Conservation (phyloP, 345 rosid genomes). For the Citropsis articulata region DNA sequence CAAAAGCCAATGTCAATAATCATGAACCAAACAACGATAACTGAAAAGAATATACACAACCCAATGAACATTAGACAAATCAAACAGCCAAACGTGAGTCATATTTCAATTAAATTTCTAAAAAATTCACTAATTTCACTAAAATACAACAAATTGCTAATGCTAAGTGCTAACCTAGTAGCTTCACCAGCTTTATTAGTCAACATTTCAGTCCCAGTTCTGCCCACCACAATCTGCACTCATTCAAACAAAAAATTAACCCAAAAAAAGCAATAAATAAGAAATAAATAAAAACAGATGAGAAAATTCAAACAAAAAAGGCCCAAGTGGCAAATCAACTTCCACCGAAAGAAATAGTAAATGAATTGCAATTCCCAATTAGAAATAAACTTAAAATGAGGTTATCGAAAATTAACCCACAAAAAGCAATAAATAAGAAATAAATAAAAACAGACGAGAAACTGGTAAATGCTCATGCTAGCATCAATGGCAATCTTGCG, state of each 20-base stretch:
- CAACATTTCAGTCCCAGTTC: constrained; percentile 87
- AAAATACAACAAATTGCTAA: background rate
- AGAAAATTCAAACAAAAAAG: too few species aligned
- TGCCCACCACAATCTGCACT: constrained; percentile 86
- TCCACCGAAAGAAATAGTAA: background rate
- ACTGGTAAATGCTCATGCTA: constrained; percentile 99
- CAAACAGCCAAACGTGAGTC: background rate
- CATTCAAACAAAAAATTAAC: too few species aligned
- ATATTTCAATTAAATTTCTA: background rate
- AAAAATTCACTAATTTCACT: background rate
- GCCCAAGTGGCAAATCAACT: background rate
- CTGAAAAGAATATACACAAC: background rate
- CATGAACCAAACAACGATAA: background rate
- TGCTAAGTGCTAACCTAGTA: constrained; percentile 56
- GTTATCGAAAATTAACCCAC: background rate
- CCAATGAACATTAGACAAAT: background rate
- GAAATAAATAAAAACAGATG: too few species aligned
- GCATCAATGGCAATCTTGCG: constrained; percentile 94
- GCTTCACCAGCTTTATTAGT: constrained; percentile 97
- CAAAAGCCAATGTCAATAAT: background rate
- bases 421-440: background rate
- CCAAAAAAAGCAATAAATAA: too few species aligned
- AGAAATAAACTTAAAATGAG: background rate
- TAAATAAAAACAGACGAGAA: constrained; percentile 51
- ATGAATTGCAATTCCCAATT: background rate